Evolutionary conservation across 2,329 filamentous ascomycete genomes (phyloP), one percentile per base, ranked within the genome.

Genomic region (Lachnellula cervina): DNA sequence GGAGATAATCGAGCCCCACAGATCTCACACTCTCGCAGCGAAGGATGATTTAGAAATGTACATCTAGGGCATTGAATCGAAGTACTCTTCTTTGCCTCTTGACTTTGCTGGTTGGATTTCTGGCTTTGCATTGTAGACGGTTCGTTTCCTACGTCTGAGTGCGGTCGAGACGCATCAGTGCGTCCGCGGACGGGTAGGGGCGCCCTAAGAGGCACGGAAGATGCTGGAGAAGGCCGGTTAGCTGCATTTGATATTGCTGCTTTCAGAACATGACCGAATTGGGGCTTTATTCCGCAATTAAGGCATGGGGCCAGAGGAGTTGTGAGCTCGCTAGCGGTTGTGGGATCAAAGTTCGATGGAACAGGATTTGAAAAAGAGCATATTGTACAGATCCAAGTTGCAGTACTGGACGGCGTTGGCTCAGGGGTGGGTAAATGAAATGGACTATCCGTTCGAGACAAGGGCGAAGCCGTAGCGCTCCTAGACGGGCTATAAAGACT

Each of bases 341-440:
- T 80, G 0, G 91, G 89, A 66, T 97, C 93, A 70, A 97, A 97
- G 70, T 96, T 97, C 38, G 89, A 89, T 0, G 94, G 92, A 1
- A 97, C 85, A 0, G 90, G 87, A 67, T 97, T 97, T 9, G 92
- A 93, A 69, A 96, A 95, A 63, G 89, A 93, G 77, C 93, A 97
- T 66, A 97, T 97, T 1, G 89, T 88, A 74, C 93, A 97, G 19
- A 97, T 86, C 93, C 93, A 97, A 4, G 91, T 97, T 5, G 89
- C 90, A 57, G 78, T 81, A 62, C 78, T 80, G 14, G 76, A 70
- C 14, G 79, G 73, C 1, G 76, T 64, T 34, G 80, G 75, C 16
- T 78, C 74, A 14, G 76, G 70, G 49, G 74, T 72, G 55, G 76
- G 67, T 42, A 72, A 65, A 56, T 77, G 71, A 59, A 76, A 73